Base-by-base conservation (phyloP, 2,329 filamentous ascomycete species). In the Aspergillus udagawae region DNA sequence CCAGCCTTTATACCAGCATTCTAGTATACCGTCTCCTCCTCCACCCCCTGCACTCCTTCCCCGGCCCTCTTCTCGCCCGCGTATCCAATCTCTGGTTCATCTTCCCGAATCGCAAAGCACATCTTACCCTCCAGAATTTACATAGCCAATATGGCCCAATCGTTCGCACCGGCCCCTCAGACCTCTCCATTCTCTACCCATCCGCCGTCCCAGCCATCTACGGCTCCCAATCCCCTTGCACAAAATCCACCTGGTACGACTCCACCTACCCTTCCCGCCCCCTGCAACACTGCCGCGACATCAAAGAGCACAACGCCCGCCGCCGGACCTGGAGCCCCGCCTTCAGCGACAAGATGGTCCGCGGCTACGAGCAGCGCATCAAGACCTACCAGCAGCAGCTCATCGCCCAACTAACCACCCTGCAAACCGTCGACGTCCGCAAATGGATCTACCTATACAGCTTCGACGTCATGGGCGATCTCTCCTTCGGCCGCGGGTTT, bases 231-330 rank as follows among this genome's bases (percentile, higher is more conserved):
- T 69, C 76, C 2, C 68, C 68, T 59, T 79, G 75, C 35, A 63
- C 57, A 20, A 81, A 81, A 58, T 65, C 63, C 1, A 61, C 69
- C 0, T 80, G 73, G 71, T 81, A 82, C 60, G 71, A 73, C 25
- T 52, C 55, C 28, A 70, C 64, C 12, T 50, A 50, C n/a, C 75
- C 72, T 21, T 63, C 70, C 12, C 58, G 62, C 1, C 75, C 75
- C 0, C 62, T 82, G 56, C 73, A 78, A 45, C 72, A 71, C 14
- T 68, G 65, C 4, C 71, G 78, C 4, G 69, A 76, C 49, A 67
- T 66, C 47, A 55, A 57, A 14, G 44, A 68, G 25, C 77, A 79
- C 64, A 74, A 77, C 56, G 63, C 66, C 8, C 67, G 77, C 25
- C 68, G 77, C 8, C 66, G 73, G 10, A 65, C 76, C 27, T 80